phyloP scores from a whole-genome alignment of 495 filamentous ascomycete genomes.

The Venustampulla echinocandica region DNA sequence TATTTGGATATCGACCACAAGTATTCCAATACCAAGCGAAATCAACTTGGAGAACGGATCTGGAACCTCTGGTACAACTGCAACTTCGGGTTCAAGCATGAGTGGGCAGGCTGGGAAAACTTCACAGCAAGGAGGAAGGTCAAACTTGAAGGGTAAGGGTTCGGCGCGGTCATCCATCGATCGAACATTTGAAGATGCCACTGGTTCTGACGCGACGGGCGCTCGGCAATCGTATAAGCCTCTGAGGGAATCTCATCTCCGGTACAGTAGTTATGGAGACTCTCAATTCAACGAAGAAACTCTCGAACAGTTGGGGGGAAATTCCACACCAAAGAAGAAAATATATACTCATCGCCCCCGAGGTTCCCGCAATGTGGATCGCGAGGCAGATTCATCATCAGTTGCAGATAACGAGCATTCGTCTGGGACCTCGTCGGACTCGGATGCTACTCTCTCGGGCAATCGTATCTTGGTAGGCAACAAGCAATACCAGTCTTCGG shows the following conservation, averaged over 20 bases:
- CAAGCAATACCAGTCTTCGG: neutral
- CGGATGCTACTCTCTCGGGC: conserved; percentile 26
- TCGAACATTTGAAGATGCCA: neutral
- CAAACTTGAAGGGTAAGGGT: neutral
- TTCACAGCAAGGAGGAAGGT: neutral
- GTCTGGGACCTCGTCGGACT: conserved; percentile 30
- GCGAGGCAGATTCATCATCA: conserved; percentile 14
- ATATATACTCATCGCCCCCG: conserved; percentile 21
- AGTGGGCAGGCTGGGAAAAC: too few relatives aligned
- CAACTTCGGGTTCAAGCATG: neutral
- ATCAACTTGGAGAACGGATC: conserved; percentile 6
- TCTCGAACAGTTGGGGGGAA: conserved; percentile 27
- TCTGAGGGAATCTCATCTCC: conserved; percentile 27
- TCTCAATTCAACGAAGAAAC: conserved; percentile 29
- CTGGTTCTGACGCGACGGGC: neutral
- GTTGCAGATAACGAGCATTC: conserved; percentile 25
- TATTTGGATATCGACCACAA: conserved; percentile 71
- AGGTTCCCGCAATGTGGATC: conserved; percentile 3
- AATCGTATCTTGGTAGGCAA: neutral
- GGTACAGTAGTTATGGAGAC: conserved; percentile 21
- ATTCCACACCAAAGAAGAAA: conserved; percentile 16
- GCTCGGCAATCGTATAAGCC: conserved; percentile 26
- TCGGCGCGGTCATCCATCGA: neutral
- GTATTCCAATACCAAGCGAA: conserved; percentile 37
- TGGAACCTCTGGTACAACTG: neutral